These are phyloP conservation scores for Starmera quercuum DNA, from an alignment of 805 yeast species.

Conservation along the genomic window DNA sequence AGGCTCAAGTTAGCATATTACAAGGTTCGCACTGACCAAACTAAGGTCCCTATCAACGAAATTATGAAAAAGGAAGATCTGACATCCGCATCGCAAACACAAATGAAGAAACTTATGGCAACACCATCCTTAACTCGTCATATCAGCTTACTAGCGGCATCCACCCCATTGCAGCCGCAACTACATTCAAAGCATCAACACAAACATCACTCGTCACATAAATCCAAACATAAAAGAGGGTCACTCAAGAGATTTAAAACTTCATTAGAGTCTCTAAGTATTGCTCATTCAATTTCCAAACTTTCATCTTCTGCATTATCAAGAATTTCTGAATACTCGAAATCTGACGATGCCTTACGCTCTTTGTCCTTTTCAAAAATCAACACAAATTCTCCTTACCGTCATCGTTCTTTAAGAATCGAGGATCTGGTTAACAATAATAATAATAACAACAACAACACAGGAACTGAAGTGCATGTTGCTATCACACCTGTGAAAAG, in stretches of 20 bases:
- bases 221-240: slow-evolving; percentile 6
- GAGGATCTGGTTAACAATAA: slow-evolving; percentile 9
- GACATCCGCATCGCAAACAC: neutral
- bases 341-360: neutral
- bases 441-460: slow-evolving; percentile 3
- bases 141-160: slow-evolving; percentile 28
- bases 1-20: slow-evolving; percentile 45
- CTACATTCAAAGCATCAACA: neutral
- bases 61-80: slow-evolving; percentile 16
- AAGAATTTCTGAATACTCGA: slow-evolving; percentile 3
- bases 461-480: no score
- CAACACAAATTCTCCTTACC: neutral
- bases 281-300: neutral
- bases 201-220: slow-evolving; percentile 3
- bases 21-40: slow-evolving; percentile 43
- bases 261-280: slow-evolving; percentile 2
- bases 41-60: slow-evolving; percentile 23
- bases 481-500: slow-evolving; percentile 17
- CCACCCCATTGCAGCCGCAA: slow-evolving; percentile 17
- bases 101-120: slow-evolving; percentile 1
- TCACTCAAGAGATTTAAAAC: slow-evolving; percentile 9
- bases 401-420: slow-evolving; percentile 8
- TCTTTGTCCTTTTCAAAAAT: slow-evolving; percentile 1
- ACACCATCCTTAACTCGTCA: slow-evolving; percentile 20
- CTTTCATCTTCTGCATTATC: slow-evolving; percentile 3